These are phyloP conservation scores for Umbelopsis isabellina DNA, from an alignment of 192 early-diverging fungal species.

Conservation along the genomic window DNA sequence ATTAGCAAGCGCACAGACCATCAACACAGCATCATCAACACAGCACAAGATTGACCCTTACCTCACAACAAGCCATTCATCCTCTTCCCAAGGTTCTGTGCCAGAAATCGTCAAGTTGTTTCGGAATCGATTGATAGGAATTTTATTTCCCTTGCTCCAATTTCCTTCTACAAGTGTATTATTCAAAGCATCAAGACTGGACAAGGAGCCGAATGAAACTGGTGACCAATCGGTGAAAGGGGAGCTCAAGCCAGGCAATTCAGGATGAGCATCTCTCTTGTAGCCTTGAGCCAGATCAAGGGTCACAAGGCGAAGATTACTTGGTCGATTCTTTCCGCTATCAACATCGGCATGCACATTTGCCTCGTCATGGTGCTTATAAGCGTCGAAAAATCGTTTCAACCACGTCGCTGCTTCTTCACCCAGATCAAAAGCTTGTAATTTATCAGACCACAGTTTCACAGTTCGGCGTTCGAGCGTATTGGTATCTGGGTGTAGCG, in stretches of 20 bases:
- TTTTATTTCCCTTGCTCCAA: conserved; percentile 27
- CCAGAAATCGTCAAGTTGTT: conserved; percentile 37
- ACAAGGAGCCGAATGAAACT: conserved; percentile 33
- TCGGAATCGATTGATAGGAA: conserved; percentile 36
- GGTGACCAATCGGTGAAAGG: conserved; percentile 40
- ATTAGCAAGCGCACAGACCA: neutral
- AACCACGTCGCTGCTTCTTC: conserved; percentile 65
- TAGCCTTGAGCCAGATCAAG: conserved; percentile 30
- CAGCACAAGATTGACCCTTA: neutral
- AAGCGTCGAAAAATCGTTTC: conserved; percentile 31
- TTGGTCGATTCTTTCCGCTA: neutral
- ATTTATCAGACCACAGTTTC: conserved; percentile 41
- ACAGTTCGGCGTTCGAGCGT: conserved; percentile 29
- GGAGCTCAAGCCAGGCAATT: conserved; percentile 30
- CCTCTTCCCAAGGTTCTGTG: conserved; percentile 40
- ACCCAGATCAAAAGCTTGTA: conserved; percentile 65
- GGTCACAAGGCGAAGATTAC: conserved; percentile 25
- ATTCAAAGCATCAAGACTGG: conserved; percentile 31
- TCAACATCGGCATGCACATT: conserved; percentile 5
- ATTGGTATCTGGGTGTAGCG: conserved; percentile 28
- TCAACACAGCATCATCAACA: no score
- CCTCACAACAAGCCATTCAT: conserved; percentile 39
- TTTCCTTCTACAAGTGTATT: conserved; percentile 1
- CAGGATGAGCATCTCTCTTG: conserved; percentile 32
- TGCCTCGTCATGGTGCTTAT: conserved; percentile 18